Conservation (phyloP, 495 filamentous ascomycete species). For the Trichoderma reesei region DNA sequence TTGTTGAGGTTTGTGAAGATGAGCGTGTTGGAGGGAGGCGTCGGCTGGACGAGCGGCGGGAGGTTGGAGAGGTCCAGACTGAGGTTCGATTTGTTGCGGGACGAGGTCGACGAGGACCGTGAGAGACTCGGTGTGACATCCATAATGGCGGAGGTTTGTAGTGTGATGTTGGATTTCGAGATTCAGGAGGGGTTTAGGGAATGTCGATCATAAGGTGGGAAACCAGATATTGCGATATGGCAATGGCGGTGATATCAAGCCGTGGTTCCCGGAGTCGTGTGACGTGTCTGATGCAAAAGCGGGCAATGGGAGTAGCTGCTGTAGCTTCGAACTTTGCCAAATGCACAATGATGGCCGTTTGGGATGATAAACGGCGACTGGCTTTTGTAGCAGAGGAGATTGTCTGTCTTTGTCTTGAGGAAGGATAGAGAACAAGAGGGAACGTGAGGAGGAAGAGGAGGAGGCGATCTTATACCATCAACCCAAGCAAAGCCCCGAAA, state of each 20-base stretch:
- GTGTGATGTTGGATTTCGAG: neutral
- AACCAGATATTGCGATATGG: neutral
- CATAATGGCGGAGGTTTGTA: conserved; percentile 11
- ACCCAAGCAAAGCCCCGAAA: neutral
- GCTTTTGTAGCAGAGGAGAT: neutral
- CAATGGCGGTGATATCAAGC: too few relatives aligned
- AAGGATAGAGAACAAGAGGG: neutral
- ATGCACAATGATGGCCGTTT: too few relatives aligned
- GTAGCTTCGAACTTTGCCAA: too few relatives aligned
- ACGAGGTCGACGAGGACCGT: conserved; percentile 24
- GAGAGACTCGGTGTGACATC: conserved; percentile 20
- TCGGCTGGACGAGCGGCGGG: conserved; percentile 67
- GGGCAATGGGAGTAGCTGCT: too few relatives aligned
- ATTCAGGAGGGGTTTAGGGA: neutral
- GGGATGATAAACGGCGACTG: too few relatives aligned
- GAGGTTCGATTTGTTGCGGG: conserved; percentile 39
- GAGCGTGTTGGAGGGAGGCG: conserved; percentile 84
- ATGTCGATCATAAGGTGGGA: neutral
- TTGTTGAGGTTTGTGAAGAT: conserved; percentile 84
- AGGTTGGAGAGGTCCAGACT: conserved; percentile 74
- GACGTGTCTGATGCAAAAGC: neutral
- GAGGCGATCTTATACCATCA: conserved; percentile 4
- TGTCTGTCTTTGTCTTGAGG: neutral
- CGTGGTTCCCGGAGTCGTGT: neutral
- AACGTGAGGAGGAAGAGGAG: too few relatives aligned